These are phyloP conservation scores for Rubus parviflorus DNA, from an alignment of 306 rosid species.

Conservation along the genomic window DNA sequence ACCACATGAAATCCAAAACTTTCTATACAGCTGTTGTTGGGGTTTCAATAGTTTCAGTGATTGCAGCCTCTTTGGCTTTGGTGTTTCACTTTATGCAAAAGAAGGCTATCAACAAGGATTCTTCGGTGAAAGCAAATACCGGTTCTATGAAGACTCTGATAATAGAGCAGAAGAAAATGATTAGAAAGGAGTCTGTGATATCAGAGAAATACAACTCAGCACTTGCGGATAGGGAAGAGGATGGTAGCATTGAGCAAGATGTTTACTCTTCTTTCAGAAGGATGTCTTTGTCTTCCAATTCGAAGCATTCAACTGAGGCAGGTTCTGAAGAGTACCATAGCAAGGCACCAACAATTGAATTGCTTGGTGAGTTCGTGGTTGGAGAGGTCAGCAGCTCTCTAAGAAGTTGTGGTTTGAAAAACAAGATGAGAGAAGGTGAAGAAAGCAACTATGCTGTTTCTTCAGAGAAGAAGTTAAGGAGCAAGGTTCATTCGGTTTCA, in stretches of 20 bases:
- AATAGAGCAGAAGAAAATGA: conserved; percentile 17
- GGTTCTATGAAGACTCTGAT: conserved; percentile 9
- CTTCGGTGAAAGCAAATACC: conserved; percentile 10
- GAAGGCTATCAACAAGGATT: conserved; percentile 16
- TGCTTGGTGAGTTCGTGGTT: conserved; percentile 45
- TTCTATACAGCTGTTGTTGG: conserved; percentile 20
- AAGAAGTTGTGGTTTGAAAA: conserved; percentile 13
- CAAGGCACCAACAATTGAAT: conserved; percentile 34
- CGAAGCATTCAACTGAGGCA: conserved; percentile 20
- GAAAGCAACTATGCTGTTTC: conserved; percentile 34
- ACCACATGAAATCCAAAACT: conserved; percentile 11
- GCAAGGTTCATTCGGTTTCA: conserved; percentile 25
- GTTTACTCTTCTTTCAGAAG: conserved; percentile 19
- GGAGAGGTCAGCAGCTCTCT: conserved; percentile 31
- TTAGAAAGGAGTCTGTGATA: neutral
- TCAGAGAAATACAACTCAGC: conserved; percentile 3
- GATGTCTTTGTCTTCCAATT: conserved; percentile 14
- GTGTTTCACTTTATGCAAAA: conserved; percentile 7
- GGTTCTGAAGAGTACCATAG: conserved; percentile 18
- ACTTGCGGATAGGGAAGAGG: neutral
- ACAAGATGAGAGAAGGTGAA: conserved; percentile 21
- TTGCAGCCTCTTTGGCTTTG: conserved; percentile 17
- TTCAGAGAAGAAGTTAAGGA: conserved; percentile 16
- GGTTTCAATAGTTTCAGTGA: conserved; percentile 18
- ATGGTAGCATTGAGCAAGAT: neutral